phyloP scores from a whole-genome alignment of 2,329 filamentous ascomycete genomes.

The Fusarium sp. region DNA sequence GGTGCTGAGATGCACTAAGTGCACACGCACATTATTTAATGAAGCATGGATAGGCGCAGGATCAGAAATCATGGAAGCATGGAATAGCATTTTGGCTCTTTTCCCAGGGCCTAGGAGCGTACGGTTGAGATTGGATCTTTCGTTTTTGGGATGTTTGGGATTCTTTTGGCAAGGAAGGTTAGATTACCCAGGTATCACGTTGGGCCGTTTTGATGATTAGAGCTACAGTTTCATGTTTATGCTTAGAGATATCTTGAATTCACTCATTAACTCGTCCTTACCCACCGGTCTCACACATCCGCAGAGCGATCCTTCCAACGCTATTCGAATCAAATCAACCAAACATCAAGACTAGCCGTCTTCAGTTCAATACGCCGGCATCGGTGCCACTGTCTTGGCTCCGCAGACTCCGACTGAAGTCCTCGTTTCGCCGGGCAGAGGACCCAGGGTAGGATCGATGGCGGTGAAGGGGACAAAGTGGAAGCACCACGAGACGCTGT shows the following conservation, averaged over 20 bases:
- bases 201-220: constrained; percentile 17
- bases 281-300: neutral
- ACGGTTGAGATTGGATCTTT: constrained; percentile 16
- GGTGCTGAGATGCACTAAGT: constrained; percentile 58
- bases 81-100: constrained; percentile 29
- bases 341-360: neutral
- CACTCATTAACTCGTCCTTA: constrained; percentile 14
- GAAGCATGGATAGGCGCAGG: constrained; percentile 26
- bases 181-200: constrained; percentile 12
- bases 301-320: neutral
- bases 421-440: constrained; percentile 57
- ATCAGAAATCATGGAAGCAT: constrained; percentile 13
- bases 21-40: neutral
- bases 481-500: constrained; percentile 56
- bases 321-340: neutral
- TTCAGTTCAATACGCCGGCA: neutral
- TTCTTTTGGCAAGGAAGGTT: constrained; percentile 4
- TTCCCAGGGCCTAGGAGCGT: constrained; percentile 20
- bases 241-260: constrained; percentile 29
- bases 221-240: constrained; percentile 13
- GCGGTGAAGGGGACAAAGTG: constrained; percentile 57
- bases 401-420: constrained; percentile 52
- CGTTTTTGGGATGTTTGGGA: constrained; percentile 1
- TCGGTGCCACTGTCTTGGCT: constrained; percentile 14
- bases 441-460: constrained; percentile 53